Percentiles rank a stretch among this genome's conserved stretches.
Evolutionary conservation across 192 early-diverging fungal species (phyloP).

Genomic region (Linderina pennispora): DNA sequence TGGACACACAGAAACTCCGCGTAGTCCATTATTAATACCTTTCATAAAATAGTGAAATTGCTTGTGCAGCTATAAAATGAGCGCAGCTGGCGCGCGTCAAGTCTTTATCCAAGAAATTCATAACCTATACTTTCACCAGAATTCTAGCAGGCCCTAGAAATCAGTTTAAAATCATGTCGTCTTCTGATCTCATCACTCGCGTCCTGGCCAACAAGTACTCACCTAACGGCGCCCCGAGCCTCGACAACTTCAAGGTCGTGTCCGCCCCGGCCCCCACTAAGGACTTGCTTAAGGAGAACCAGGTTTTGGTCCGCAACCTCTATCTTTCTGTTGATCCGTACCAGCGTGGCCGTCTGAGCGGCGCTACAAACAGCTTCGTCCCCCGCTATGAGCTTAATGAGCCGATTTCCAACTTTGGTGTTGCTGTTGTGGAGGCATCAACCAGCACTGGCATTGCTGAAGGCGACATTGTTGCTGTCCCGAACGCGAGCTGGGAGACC

Average conservation of each 20-base stretch:
- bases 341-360: slow-evolving; percentile 65
- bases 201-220: slow-evolving; percentile 15
- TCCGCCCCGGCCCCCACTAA: neutral
- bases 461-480: slow-evolving; percentile 76
- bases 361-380: slow-evolving; percentile 51
- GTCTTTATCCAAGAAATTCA: too few relatives aligned
- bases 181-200: slow-evolving; percentile 13
- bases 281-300: slow-evolving; percentile 11
- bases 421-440: slow-evolving; percentile 62
- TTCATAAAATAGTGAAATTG: too few relatives aligned
- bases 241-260: neutral
- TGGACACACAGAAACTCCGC: too few relatives aligned
- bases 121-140: too few relatives aligned
- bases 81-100: too few relatives aligned
- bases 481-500: slow-evolving; percentile 57
- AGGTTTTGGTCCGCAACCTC: slow-evolving; percentile 53
- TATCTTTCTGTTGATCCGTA: slow-evolving; percentile 72
- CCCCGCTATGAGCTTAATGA: slow-evolving; percentile 53
- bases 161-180: too few relatives aligned
- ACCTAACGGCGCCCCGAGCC: neutral
- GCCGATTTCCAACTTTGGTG: slow-evolving; percentile 50
- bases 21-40: too few relatives aligned
- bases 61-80: too few relatives aligned
- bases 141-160: too few relatives aligned
- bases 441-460: slow-evolving; percentile 49